phyloP scores from a whole-genome alignment of 495 filamentous ascomycete genomes.

The Penicillium antarcticum region DNA sequence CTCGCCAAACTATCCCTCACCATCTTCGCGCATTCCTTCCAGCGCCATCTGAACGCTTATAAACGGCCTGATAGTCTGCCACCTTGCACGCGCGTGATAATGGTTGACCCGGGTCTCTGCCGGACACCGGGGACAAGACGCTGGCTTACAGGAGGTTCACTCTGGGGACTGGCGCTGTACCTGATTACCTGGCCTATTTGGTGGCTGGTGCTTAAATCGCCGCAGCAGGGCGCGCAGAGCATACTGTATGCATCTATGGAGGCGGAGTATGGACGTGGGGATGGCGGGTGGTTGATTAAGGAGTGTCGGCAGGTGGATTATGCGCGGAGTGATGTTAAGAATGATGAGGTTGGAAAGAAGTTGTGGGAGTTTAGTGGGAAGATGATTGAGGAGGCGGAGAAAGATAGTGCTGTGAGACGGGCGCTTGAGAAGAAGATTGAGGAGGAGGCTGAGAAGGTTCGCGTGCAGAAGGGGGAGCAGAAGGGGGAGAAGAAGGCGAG shows the following conservation, averaged over 20 bases:
- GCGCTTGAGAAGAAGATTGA: constrained; percentile 64
- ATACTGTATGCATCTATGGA: constrained; percentile 87
- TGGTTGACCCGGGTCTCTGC: constrained; percentile 80
- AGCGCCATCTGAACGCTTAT: constrained; percentile 81
- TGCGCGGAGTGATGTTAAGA: constrained; percentile 67
- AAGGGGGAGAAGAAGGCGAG: constrained; percentile 41
- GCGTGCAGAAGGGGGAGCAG: constrained; percentile 43
- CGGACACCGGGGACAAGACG: constrained; percentile 84
- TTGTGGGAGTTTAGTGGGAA: constrained; percentile 87
- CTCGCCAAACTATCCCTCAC: constrained; percentile 88
- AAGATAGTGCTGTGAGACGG: constrained; percentile 66
- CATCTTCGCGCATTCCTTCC: constrained; percentile 81
- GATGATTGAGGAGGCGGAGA: constrained; percentile 79
- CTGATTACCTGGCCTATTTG: constrained; percentile 71
- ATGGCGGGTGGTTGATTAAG: constrained; percentile 72
- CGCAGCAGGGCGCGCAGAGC: constrained; percentile 78
- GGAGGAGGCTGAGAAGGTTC: constrained; percentile 45
- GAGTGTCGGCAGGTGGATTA: constrained; percentile 78
- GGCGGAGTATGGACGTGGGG: constrained; percentile 57
- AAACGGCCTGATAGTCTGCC: constrained; percentile 77
- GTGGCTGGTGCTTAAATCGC: constrained; percentile 86
- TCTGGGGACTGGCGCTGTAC: constrained; percentile 81
- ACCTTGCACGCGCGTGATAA: constrained; percentile 72
- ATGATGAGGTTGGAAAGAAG: constrained; percentile 73
- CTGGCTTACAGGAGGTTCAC: constrained; percentile 77